These are phyloP conservation scores for Dryadomyces quercus-mongolicae DNA, from an alignment of 2,329 filamentous ascomycete species.

Conservation along the genomic window DNA sequence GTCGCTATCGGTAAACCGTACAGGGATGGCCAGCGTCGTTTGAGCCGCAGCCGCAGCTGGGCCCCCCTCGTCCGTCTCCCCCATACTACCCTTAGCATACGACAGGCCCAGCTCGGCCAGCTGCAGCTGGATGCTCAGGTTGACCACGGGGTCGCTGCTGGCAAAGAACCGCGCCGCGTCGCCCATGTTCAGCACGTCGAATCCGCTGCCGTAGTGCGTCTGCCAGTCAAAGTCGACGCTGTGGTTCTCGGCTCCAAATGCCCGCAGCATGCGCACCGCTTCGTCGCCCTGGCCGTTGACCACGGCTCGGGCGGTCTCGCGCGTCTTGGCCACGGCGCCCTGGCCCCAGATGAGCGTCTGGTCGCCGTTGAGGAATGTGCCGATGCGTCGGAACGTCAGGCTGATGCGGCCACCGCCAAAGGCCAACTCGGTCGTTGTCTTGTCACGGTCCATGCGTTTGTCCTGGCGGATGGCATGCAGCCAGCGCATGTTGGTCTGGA, in stretches of 20 bases:
- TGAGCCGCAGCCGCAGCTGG: conserved; percentile 10
- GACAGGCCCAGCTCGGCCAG: conserved; percentile 33
- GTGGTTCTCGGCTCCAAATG: conserved; percentile 81
- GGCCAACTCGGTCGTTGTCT: conserved; percentile 56
- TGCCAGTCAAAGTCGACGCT: conserved; percentile 62
- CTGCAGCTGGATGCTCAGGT: conserved; percentile 37
- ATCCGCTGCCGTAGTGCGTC: conserved; percentile 62
- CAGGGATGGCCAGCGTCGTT: conserved; percentile 7
- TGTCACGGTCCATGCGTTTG: conserved; percentile 58
- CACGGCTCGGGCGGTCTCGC: conserved; percentile 46
- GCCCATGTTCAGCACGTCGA: conserved; percentile 66
- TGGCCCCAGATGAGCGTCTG: conserved; percentile 76
- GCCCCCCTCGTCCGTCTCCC: conserved; percentile 13
- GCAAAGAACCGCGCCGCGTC: conserved; percentile 37
- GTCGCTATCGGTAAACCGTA: conserved; percentile 47
- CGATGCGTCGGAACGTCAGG: conserved; percentile 81
- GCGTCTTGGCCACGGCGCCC: conserved; percentile 61
- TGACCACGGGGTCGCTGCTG: conserved; percentile 32
- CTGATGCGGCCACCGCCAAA: conserved; percentile 72
- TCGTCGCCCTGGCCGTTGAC: conserved; percentile 57
- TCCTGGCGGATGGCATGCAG: conserved; percentile 87
- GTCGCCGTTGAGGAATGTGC: conserved; percentile 64
- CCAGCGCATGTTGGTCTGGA: conserved; percentile 74
- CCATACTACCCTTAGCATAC: conserved; percentile 33
- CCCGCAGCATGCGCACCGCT: conserved; percentile 57